These are phyloP conservation scores for Coemansia sp. DNA, from an alignment of 192 early-diverging fungal genomes.

Conservation along the genomic window DNA sequence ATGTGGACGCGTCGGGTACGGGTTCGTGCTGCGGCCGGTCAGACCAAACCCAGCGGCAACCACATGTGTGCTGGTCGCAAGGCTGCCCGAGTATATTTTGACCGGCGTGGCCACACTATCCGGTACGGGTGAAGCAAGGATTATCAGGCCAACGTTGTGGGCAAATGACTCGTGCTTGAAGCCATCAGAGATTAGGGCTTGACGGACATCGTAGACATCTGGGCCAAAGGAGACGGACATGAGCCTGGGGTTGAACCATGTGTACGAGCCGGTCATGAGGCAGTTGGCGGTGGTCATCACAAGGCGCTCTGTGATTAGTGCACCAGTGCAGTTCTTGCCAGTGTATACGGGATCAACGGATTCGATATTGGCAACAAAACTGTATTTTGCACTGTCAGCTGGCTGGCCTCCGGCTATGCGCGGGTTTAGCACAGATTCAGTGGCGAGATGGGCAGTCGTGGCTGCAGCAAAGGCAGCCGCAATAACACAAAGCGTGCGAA, in stretches of 20 bases:
- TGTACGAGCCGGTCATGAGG: slow-evolving; percentile 9
- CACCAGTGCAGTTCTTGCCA: slow-evolving; percentile 33
- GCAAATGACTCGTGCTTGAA: slow-evolving; percentile 3
- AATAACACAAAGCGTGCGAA: not conserved
- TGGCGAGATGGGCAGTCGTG: not conserved
- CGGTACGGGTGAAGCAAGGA: slow-evolving; percentile 17
- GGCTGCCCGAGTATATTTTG: slow-evolving; percentile 4
- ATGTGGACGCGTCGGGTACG: not conserved
- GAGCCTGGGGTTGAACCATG: slow-evolving; percentile 15
- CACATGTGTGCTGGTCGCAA: not conserved
- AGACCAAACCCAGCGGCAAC: slow-evolving; percentile 15
- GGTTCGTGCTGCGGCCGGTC: not conserved
- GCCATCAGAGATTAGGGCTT: slow-evolving; percentile 11
- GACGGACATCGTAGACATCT: slow-evolving; percentile 8
- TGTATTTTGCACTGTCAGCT: not conserved
- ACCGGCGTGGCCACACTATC: slow-evolving; percentile 8
- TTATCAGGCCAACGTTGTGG: slow-evolving; percentile 28
- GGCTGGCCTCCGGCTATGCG: slow-evolving; percentile 8
- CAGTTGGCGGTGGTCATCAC: slow-evolving; percentile 41
- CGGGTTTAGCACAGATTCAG: not conserved
- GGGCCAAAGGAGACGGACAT: slow-evolving; percentile 17
- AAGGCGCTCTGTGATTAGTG: slow-evolving; percentile 14
- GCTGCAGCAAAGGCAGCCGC: not conserved
- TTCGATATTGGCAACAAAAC: slow-evolving; percentile 28
- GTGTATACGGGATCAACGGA: slow-evolving; percentile 15